Conservation (phyloP, 2,329 filamentous ascomycete species). For the Pestalotiopsis sp. region DNA sequence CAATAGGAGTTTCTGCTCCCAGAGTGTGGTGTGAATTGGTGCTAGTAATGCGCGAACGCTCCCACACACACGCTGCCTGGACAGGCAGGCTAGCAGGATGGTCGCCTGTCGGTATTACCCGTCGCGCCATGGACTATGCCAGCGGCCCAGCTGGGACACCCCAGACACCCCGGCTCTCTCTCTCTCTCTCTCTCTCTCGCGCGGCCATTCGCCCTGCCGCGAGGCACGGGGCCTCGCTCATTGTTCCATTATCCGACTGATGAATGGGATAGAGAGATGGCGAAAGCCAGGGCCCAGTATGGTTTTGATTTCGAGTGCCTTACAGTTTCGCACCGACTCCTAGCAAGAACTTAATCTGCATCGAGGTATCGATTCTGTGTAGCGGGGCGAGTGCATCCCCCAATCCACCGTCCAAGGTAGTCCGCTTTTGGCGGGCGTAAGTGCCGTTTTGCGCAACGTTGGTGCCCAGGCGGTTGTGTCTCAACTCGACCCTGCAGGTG, state of each 20-base stretch:
- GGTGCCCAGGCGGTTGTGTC: constrained; percentile 13
- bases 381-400: background rate
- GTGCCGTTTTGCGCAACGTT: constrained; percentile 16
- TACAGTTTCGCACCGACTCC: background rate
- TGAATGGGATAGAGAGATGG: background rate
- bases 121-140: background rate
- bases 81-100: background rate
- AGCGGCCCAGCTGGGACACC: background rate
- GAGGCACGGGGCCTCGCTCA: background rate
- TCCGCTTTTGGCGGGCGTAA: constrained; percentile 11
- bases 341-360: constrained; percentile 6
- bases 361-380: background rate
- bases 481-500: background rate
- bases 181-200: too few species aligned
- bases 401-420: constrained; percentile 2
- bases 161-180: background rate
- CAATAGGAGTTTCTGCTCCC: background rate
- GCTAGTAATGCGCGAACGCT: background rate
- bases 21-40: background rate
- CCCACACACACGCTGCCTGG: background rate
- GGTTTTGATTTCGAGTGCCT: background rate
- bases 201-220: background rate
- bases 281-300: background rate
- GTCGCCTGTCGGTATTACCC: background rate
- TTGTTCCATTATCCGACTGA: background rate